Conservation (phyloP, 176 grass and related monocot species). For the Raddia guianensis region DNA sequence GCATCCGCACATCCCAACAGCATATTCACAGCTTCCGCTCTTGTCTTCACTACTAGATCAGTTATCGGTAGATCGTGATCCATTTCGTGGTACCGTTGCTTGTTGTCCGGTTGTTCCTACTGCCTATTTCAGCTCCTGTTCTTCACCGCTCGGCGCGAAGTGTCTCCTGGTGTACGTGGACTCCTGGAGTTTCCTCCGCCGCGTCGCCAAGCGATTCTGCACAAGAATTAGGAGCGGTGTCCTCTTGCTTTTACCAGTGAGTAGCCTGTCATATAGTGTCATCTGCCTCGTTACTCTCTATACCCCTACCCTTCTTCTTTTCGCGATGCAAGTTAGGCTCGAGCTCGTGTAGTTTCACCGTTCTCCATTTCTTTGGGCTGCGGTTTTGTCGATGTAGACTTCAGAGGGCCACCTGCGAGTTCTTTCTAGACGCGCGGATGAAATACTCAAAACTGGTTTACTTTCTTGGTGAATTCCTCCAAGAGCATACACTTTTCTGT, state of each 20-base stretch:
- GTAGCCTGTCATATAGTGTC: not conserved
- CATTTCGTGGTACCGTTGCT: not conserved
- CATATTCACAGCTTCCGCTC: conserved; percentile 39
- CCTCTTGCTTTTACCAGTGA: conserved; percentile 9
- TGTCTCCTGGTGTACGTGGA: too few species aligned
- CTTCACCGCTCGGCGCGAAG: not conserved
- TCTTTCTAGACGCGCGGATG: not conserved
- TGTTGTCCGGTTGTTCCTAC: not conserved
- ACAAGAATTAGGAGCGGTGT: too few species aligned
- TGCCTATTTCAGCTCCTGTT: not conserved
- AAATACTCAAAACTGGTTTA: not conserved
- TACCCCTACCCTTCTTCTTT: not conserved
- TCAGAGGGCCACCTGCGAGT: too few species aligned
- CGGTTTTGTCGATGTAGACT: not conserved
- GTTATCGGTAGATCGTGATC: not conserved
- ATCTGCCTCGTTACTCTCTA: not conserved
- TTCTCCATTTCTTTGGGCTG: not conserved
- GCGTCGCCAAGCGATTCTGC: not conserved
- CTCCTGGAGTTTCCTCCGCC: not conserved
- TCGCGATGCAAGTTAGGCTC: not conserved
- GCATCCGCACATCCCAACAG: conserved; percentile 32
- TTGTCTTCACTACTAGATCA: not conserved
- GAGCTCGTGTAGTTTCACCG: not conserved
- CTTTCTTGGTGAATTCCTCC: not conserved
- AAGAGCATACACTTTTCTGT: not conserved